phyloP scores from a whole-genome alignment of 108 stramenopile genomes.

The Skeletonema tropicum region DNA sequence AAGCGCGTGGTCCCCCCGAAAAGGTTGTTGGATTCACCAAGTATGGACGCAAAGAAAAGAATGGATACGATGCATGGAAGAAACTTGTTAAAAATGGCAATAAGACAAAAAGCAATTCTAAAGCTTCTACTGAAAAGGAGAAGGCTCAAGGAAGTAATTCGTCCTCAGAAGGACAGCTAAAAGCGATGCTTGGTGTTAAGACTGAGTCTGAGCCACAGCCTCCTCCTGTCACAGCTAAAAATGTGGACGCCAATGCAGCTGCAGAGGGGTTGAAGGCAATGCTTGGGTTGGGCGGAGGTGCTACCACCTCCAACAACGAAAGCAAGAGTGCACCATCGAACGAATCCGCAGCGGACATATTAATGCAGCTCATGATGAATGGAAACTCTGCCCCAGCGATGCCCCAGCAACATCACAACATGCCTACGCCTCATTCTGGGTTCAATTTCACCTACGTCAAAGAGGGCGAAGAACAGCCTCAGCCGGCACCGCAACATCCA shows the following conservation, averaged over 20 bases:
- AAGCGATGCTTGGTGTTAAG: slow-evolving; percentile 53
- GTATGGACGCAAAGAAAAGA: slow-evolving; percentile 46
- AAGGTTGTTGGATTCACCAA: slow-evolving; percentile 72
- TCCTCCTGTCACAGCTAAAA: neutral
- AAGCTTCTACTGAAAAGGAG: slow-evolving; percentile 14
- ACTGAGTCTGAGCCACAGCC: slow-evolving; percentile 15
- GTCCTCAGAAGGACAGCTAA: slow-evolving; percentile 22
- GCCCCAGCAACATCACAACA: slow-evolving; percentile 3
- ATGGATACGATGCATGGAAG: slow-evolving; percentile 65
- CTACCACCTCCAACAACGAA: slow-evolving; percentile 5
- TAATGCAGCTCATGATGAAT: slow-evolving; percentile 65
- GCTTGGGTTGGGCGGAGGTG: slow-evolving; percentile 51
- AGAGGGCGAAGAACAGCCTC: slow-evolving; percentile 67
- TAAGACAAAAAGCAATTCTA: slow-evolving; percentile 8
- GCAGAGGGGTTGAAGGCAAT: slow-evolving; percentile 63
- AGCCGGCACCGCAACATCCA: slow-evolving; percentile 9
- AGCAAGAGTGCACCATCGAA: slow-evolving; percentile 24
- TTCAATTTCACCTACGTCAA: slow-evolving; percentile 88
- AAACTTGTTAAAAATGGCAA: slow-evolving; percentile 32
- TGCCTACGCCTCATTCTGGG: slow-evolving; percentile 22
- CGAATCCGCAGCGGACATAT: slow-evolving; percentile 66
- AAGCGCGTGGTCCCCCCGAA: slow-evolving; percentile 70
- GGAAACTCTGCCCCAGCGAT: slow-evolving; percentile 13
- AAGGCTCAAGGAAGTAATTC: slow-evolving; percentile 26
- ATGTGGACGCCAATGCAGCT: slow-evolving; percentile 19